Base-by-base conservation (phyloP, 1,139 yeast species). In the Diutina catenulata region DNA sequence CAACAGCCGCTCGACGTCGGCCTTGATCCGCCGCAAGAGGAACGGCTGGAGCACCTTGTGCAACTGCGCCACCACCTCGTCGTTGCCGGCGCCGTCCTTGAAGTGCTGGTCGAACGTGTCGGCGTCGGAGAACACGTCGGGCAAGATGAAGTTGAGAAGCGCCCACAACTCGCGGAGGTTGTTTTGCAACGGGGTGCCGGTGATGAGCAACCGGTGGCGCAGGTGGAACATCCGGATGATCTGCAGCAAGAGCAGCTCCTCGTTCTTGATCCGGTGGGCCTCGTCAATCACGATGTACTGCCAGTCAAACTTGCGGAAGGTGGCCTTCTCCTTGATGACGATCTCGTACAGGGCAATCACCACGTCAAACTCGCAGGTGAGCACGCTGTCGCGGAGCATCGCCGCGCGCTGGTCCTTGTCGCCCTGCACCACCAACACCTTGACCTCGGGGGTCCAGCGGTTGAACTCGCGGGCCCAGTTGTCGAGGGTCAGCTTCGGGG, bases 141-240 rank as follows among this genome's bases (percentile, higher is more conserved):
- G 98, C 15, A 91, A 62, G 29, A 91, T 62, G 57, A 88, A 91
- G 55, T 91, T 91, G 42, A 91, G 63, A 38, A 91, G 61, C 0
- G 97, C 95, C 98, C 98, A 91, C 40, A 91, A 66, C 59, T 91
- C 98, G 57, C 91, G 97, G 41, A 91, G 62, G 49, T 91, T 91
- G 55, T 91, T 91, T 52, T 91, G 98, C 42, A 91, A 62, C 0
- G 98, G 98, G 0, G 98, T 91, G 48, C 98, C 98, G 0, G 98
- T 91, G 42, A 91, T 88, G 40, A 91, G 63, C 38, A 91, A 64
- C 46, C 98, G 66, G 53, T 84, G 86, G 42, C 81, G 72, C 4
- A 96, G 84, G 51, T 82, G 80, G 51, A 91, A 87, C 37, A 86
- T 63, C 46, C 97, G 74, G 40, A 91, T 80, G 44, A 91, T 87